Conservation (phyloP, 371 early-diverging fungal genomes). For the Nosema muscidifuracis region DNA sequence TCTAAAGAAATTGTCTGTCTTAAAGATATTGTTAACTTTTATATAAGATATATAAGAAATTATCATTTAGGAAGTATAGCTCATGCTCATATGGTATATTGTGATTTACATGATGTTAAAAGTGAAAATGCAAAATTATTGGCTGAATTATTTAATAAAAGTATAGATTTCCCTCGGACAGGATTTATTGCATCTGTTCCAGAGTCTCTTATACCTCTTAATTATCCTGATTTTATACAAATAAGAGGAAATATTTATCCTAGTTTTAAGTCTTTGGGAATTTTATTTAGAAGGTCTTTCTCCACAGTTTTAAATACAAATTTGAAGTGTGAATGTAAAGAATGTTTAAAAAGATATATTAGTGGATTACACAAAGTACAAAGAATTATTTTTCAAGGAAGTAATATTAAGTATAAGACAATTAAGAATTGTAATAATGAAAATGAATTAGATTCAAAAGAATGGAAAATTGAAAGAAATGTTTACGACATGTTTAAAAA, state of each 20-base stretch:
- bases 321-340: background rate
- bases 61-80: constrained; percentile 72
- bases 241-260: constrained; percentile 66
- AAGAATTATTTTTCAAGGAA: background rate
- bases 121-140: constrained; percentile 65
- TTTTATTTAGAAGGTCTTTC: background rate
- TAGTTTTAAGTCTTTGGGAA: constrained; percentile 65
- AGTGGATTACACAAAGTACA: background rate
- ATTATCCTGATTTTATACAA: constrained; percentile 74
- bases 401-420: background rate
- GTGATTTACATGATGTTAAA: constrained; percentile 66
- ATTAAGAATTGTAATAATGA: background rate
- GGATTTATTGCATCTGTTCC: constrained; percentile 65
- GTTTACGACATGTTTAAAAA: background rate
- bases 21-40: constrained; percentile 67
- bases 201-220: constrained; percentile 54
- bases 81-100: constrained; percentile 68
- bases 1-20: constrained; percentile 63
- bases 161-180: constrained; percentile 69
- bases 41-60: constrained; percentile 68
- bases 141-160: constrained; percentile 68
- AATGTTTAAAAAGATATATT: background rate
- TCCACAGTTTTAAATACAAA: background rate
- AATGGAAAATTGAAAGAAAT: no score
- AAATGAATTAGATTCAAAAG: background rate